A percentile compares a stretch with the other conserved stretches of the same genome.
These are phyloP conservation scores for Coccomyxa subellipsoidea DNA, from an alignment of 163 green algal genomes.

Conservation along the genomic window DNA sequence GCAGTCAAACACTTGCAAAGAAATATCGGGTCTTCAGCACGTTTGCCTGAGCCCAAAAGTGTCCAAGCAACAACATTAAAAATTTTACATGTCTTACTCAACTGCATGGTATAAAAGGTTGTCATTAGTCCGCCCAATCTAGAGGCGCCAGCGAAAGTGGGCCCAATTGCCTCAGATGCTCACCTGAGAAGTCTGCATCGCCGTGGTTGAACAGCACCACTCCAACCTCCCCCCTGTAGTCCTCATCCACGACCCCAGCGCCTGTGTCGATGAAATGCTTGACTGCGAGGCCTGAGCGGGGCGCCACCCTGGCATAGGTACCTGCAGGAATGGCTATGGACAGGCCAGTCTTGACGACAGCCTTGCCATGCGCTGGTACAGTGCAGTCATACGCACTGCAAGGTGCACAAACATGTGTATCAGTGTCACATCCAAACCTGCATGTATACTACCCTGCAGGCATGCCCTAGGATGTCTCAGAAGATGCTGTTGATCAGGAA, in stretches of 20 bases:
- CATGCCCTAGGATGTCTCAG: too few relatives aligned
- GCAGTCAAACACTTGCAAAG: too few relatives aligned
- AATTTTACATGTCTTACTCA: too few relatives aligned
- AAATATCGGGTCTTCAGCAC: too few relatives aligned
- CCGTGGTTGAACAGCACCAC: constrained; percentile 98
- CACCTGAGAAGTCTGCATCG: constrained; percentile 79
- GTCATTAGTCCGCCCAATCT: too few relatives aligned
- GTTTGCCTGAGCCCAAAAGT: too few relatives aligned
- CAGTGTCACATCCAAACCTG: too few relatives aligned
- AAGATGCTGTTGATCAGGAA: too few relatives aligned
- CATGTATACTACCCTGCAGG: too few relatives aligned
- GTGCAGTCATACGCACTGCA: constrained; percentile 83
- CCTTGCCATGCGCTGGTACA: constrained; percentile 83
- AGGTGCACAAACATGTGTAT: background rate
- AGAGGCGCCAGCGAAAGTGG: too few relatives aligned
- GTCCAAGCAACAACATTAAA: too few relatives aligned
- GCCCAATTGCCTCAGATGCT: background rate
- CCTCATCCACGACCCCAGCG: constrained; percentile 95
- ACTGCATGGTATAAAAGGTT: too few relatives aligned
- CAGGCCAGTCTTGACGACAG: constrained; percentile 85
- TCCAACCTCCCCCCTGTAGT: constrained; percentile 90
- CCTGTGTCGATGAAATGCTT: constrained; percentile 98
- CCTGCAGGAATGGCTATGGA: constrained; percentile 82
- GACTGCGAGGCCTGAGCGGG: constrained; percentile 89
- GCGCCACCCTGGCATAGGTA: constrained; percentile 94